Evolutionary conservation across 1,139 yeast genomes (phyloP), one percentile per base, ranked within the genome.

Genomic region (Taphrina sp.): DNA sequence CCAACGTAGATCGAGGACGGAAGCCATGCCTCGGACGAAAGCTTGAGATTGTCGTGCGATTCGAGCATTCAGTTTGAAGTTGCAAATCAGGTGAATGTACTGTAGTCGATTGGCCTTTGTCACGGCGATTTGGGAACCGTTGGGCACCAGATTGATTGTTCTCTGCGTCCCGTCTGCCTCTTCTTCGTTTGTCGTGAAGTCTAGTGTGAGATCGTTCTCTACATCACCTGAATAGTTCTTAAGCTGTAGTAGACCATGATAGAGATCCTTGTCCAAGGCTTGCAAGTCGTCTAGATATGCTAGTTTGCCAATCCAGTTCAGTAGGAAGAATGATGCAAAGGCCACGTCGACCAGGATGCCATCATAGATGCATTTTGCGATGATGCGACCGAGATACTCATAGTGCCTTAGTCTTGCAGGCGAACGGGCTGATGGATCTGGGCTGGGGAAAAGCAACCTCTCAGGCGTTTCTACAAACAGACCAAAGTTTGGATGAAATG

Each of bases 321-420:
- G 83, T 49, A 92, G 69, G 65, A 92, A 92, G 63, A 89, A 88
- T 2, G 94, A 87, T 0, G 96, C 90, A 75, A 92, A 90, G 16
- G 83, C 78, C 23, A 87, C 79, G 67, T 90, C 95, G 12, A 92
- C 80, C 61, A 90, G 73, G 2, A 89, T 83, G 56, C 82, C 81
- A 58, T 87, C 95, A 65, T 85, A 88, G n/a, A 92, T 72, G 65
- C 97, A 89, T 66, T 89, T 92, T 1, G 97, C 98, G 47, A 92
- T 75, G 7, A 89, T 72, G 70, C 78, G 81, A 0, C 98, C 98
- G 62, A 89, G 69, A 64, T 88, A 89, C 62, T 75, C 75, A 51
- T 79, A 69, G 58, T 76, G 75, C 24, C 70, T 66, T 52, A 83
- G 66, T 24, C 57, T 59, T 28, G 17, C 10, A n/a, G 36, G 24